A percentile compares a stretch with the other conserved stretches of the same genome.
These are phyloP conservation scores for Colletotrichum sojae DNA, from an alignment of 2,329 filamentous ascomycete species.

Conservation along the genomic window DNA sequence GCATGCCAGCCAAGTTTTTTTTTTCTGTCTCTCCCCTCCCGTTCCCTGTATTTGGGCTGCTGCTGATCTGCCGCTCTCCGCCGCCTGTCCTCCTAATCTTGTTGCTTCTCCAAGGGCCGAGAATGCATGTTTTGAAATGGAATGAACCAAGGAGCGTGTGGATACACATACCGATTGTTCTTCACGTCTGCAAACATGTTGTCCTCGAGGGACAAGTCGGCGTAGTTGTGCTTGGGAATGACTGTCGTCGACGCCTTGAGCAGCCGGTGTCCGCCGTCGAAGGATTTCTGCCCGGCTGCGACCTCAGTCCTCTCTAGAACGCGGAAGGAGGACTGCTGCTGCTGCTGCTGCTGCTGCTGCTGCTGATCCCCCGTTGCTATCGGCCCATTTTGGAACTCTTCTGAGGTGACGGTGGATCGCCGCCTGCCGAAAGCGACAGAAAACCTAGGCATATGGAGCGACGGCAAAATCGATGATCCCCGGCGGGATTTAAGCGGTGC, in stretches of 20 bases:
- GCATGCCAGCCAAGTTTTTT: slow-evolving; percentile 28
- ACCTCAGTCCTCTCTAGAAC: slow-evolving; percentile 69
- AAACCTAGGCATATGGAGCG: slow-evolving; percentile 73
- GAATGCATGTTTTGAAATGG: slow-evolving; percentile 37
- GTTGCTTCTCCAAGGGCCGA: slow-evolving; percentile 20
- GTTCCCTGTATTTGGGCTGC: neutral
- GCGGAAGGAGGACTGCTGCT: slow-evolving; percentile 64
- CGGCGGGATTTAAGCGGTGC: slow-evolving; percentile 21
- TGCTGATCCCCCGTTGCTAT: slow-evolving; percentile 55
- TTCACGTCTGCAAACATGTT: slow-evolving; percentile 73
- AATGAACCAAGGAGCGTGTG: slow-evolving; percentile 30
- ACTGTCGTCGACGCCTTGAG: slow-evolving; percentile 53
- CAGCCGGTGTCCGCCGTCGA: slow-evolving; percentile 64
- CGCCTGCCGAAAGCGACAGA: slow-evolving; percentile 71
- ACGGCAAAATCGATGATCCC: slow-evolving; percentile 43
- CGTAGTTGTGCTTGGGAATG: slow-evolving; percentile 52
- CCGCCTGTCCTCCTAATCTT: slow-evolving; percentile 8
- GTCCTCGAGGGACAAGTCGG: slow-evolving; percentile 60
- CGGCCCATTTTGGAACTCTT: slow-evolving; percentile 67
- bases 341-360: slow-evolving; percentile 28
- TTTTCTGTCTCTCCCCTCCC: neutral
- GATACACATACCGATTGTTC: slow-evolving; percentile 67
- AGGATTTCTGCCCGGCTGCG: slow-evolving; percentile 57
- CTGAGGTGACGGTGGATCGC: slow-evolving; percentile 70
- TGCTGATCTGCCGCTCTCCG: neutral